Percentiles rank a stretch among this genome's conserved stretches.
Evolutionary conservation across 345 rosid species (phyloP).

Genomic region (Citrus cavaleriei): DNA sequence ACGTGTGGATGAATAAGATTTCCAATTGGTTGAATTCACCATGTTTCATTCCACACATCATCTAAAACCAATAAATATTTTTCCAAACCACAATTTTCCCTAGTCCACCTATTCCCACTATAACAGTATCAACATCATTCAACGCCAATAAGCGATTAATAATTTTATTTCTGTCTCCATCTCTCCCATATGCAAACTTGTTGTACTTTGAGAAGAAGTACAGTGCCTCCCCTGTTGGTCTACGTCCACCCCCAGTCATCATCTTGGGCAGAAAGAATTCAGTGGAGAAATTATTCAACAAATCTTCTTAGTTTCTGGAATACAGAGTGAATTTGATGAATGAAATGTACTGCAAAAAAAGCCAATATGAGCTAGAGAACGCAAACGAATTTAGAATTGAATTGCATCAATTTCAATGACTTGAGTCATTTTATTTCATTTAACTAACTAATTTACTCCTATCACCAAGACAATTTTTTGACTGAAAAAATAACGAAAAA

Average conservation of each 20-base stretch:
- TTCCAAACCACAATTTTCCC: neutral
- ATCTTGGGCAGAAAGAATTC: neutral
- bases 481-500: neutral
- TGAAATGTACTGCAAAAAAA: neutral
- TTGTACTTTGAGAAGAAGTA: neutral
- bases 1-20: neutral
- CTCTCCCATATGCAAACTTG: neutral
- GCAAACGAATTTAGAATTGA: neutral
- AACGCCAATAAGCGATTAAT: neutral
- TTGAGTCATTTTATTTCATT: no score
- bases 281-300: neutral
- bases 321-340: neutral
- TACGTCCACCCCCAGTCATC: neutral
- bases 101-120: neutral
- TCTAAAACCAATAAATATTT: neutral
- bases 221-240: neutral
- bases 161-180: neutral
- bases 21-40: neutral
- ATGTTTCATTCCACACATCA: slow-evolving; percentile 1
- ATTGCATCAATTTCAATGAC: neutral
- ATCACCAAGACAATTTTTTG: neutral
- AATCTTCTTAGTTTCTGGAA: neutral
- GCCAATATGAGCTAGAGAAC: neutral
- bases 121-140: neutral
- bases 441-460: no score